A percentile compares a stretch with the other conserved stretches of the same genome.
Conservation (phyloP, 2,329 filamentous ascomycete genomes). For the Colletotrichum filicis region DNA sequence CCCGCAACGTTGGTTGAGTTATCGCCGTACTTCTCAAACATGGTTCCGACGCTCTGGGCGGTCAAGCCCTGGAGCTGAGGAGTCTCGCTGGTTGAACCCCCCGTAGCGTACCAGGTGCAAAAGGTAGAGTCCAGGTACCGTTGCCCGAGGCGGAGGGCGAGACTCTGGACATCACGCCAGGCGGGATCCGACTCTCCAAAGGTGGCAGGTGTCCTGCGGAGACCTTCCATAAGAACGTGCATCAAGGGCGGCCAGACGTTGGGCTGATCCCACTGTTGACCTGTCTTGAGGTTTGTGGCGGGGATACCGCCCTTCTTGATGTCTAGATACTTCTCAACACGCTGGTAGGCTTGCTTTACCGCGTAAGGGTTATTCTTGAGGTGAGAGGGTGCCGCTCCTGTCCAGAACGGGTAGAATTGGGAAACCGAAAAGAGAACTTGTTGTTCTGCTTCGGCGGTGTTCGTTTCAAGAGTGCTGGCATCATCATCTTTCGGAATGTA, state of each 20-base stretch:
- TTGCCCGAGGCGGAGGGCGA: slow-evolving; percentile 70
- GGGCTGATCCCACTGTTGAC: slow-evolving; percentile 77
- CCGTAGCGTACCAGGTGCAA: slow-evolving; percentile 77
- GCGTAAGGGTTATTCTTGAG: slow-evolving; percentile 69
- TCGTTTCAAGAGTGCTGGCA: slow-evolving; percentile 51
- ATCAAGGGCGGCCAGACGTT: slow-evolving; percentile 77
- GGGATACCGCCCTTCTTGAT: slow-evolving; percentile 66
- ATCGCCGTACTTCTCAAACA: slow-evolving; percentile 78
- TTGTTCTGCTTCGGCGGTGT: slow-evolving; percentile 61
- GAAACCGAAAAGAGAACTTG: slow-evolving; percentile 68
- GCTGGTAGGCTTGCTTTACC: slow-evolving; percentile 63
- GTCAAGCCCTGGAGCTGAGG: slow-evolving; percentile 61
- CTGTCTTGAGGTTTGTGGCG: slow-evolving; percentile 69
- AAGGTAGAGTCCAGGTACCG: slow-evolving; percentile 75
- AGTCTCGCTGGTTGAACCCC: slow-evolving; percentile 66
- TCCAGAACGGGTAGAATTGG: slow-evolving; percentile 78
- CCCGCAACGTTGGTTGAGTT: slow-evolving; percentile 70
- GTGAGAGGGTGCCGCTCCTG: slow-evolving; percentile 67
- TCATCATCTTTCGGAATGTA: slow-evolving; percentile 63
- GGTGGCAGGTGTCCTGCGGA: slow-evolving; percentile 69
- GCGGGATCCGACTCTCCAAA: slow-evolving; percentile 63
- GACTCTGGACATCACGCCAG: slow-evolving; percentile 62
- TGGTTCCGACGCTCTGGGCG: slow-evolving; percentile 62
- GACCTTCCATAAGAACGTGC: slow-evolving; percentile 71
- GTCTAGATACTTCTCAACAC: slow-evolving; percentile 64